A percentile compares a stretch with the other conserved stretches of the same genome.
Evolutionary conservation across 2,329 filamentous ascomycete species (phyloP).

Genomic region (Talaromyces sp.): DNA sequence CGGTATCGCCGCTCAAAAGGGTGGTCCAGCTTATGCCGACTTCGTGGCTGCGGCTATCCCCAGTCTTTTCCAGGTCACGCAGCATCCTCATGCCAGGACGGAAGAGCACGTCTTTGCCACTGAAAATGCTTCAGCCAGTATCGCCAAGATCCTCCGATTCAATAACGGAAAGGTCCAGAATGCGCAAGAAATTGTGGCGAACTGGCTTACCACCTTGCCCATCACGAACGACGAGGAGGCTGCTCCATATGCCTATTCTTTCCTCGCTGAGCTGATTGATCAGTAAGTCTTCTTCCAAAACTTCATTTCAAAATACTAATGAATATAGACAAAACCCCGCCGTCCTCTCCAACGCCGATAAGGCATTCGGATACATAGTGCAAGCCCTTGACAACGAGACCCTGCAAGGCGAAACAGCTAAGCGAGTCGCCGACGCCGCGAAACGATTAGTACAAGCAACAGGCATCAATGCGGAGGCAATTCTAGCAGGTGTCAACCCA

Average conservation of each 20-base stretch:
- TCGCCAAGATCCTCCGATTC: conserved; percentile 94
- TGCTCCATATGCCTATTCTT: conserved; percentile 91
- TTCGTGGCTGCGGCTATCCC: conserved; percentile 79
- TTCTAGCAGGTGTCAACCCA: conserved; percentile 70
- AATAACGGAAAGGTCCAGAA: conserved; percentile 74
- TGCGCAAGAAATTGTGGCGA: conserved; percentile 68
- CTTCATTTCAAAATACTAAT: not conserved
- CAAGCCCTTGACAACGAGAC: conserved; percentile 89
- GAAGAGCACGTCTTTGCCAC: conserved; percentile 97
- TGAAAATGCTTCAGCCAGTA: conserved; percentile 92
- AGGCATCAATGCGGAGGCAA: conserved; percentile 68
- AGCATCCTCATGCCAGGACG: conserved; percentile 73
- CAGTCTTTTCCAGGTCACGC: conserved; percentile 77
- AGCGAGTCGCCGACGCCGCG: conserved; percentile 69
- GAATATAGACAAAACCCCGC: conserved; percentile 71
- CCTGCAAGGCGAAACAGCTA: conserved; percentile 76
- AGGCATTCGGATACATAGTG: conserved; percentile 79
- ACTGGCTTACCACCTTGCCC: conserved; percentile 88
- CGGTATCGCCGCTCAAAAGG: conserved; percentile 89
- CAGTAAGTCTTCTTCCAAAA: conserved; percentile 66
- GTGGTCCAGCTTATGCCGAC: conserved; percentile 79
- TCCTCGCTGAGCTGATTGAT: conserved; percentile 84
- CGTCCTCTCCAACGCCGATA: conserved; percentile 71
- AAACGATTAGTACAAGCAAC: conserved; percentile 73
- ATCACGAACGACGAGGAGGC: conserved; percentile 96